Conservation (phyloP, 306 rosid species). For the Acacia melanoxylon region DNA sequence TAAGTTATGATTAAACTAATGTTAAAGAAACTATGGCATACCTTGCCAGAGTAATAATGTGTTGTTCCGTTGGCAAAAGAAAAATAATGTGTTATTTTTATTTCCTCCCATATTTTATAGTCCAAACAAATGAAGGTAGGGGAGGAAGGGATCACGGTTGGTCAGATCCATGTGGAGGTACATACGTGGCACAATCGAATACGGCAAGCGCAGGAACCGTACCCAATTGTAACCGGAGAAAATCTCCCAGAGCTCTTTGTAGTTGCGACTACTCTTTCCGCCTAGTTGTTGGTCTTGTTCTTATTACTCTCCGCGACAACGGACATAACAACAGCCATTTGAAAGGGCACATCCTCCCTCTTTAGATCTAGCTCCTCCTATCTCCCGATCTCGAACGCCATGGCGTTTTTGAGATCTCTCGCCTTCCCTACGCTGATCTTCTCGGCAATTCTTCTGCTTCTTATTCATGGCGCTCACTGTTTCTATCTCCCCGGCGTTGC, state of each 20-base stretch:
- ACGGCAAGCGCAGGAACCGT: conserved; percentile 25
- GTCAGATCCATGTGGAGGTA: not conserved
- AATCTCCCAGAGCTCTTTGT: not conserved
- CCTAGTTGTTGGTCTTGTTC: not conserved
- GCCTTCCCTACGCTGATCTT: conserved; percentile 26
- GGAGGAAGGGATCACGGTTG: not conserved
- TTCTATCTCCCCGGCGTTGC: conserved; percentile 99
- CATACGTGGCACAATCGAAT: conserved; percentile 8
- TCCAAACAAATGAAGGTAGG: not conserved
- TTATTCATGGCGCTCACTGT: conserved; percentile 60
- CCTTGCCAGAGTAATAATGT: too few relatives aligned
- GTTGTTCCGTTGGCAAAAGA: too few relatives aligned
- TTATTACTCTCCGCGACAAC: not conserved
- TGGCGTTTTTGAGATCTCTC: conserved; percentile 78
- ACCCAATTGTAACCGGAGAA: conserved; percentile 34
- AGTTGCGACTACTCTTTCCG: conserved; percentile 11
- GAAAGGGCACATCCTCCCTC: not conserved
- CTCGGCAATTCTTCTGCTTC: conserved; percentile 47
- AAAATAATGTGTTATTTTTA: too few relatives aligned
- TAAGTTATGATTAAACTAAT: not conserved
- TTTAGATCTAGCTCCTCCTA: conserved; percentile 7
- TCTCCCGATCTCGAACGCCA: conserved; percentile 54
- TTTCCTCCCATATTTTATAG: too few relatives aligned
- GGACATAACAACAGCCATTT: conserved; percentile 19
- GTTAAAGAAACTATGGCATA: not conserved